phyloP scores from a whole-genome alignment of 345 rosid species.

The Linum lewisii region DNA sequence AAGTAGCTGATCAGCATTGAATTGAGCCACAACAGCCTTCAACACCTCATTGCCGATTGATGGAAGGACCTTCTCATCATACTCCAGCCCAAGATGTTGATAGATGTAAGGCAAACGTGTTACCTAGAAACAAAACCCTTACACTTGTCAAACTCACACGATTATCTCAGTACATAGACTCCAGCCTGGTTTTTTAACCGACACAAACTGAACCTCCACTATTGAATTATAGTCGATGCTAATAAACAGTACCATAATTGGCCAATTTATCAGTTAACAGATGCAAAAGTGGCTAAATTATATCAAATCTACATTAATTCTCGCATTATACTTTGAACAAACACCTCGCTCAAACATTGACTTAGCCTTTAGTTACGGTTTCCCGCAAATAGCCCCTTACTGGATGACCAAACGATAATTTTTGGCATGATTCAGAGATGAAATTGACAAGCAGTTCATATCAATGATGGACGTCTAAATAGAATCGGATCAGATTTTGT shows the following conservation, averaged over 20 bases:
- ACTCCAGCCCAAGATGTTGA: conserved; percentile 84
- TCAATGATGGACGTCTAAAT: too few relatives aligned
- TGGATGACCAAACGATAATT: neutral
- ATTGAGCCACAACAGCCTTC: conserved; percentile 94
- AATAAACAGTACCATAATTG: too few relatives aligned
- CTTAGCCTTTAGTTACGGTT: too few relatives aligned
- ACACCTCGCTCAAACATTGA: neutral
- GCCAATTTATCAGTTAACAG: too few relatives aligned
- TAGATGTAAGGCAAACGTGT: conserved; percentile 60
- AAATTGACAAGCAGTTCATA: neutral
- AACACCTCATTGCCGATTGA: conserved; percentile 97
- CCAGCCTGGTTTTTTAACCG: too few relatives aligned
- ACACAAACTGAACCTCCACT: too few relatives aligned
- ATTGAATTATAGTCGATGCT: too few relatives aligned
- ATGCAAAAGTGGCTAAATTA: too few relatives aligned
- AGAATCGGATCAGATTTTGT: neutral
- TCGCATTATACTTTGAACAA: neutral
- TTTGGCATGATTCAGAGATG: neutral
- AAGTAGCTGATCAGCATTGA: conserved; percentile 98
- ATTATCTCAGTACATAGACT: too few relatives aligned
- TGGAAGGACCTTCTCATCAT: conserved; percentile 92
- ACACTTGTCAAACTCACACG: neutral
- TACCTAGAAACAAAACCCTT: conserved; percentile 30
- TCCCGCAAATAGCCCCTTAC: too few relatives aligned
- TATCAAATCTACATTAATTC: too few relatives aligned